Evolutionary conservation across 495 filamentous ascomycete genomes (phyloP), one percentile per base, ranked within the genome.

Genomic region (Tuber microsphaerosporum): DNA sequence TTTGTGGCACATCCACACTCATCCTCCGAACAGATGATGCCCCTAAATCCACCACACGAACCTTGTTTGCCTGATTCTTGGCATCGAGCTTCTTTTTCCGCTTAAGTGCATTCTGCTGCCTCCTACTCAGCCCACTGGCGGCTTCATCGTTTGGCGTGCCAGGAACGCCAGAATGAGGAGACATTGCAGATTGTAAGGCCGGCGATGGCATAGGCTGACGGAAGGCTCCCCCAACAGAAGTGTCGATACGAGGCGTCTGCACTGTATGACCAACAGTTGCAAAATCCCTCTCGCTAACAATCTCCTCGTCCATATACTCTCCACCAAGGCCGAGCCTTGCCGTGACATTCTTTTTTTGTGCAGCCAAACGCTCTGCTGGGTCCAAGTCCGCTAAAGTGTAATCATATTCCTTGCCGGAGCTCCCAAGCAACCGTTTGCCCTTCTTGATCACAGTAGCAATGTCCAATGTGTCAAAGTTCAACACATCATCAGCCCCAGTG

Each of bases 31-130:
- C 87, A 1, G 91, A 91, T 34, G 80, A 81, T 34, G 56, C 56
- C 12, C 79, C 81, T 56, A 99, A 85, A 83, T 98, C 95, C 20
- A 94, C 90, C n/a, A 93, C 88, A n/a, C 91, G 87, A 56, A 96
- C 93, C 83, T 98, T 98, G 75, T 91, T 93, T 75, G 86, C 85
- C 48, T 92, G 91, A 81, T 92, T 90, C 82, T 93, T 94, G 14
- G 93, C 93, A 80, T 92, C 91, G 73, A 89, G 86, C 82, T 94
- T 97, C 44, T 92, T 90, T 82, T 96, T 97, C 22, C 95, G 89
- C 83, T 99, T 99, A 16, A 99, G 86, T 73, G 93, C 92, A 81
- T 98, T 99, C 42, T 97, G 87, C 82, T 98, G 95, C 20, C 95
- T 90, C 75, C 93, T 92, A 85, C 94, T 97, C 22, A 98, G 85